Percentiles rank a stretch among this genome's conserved stretches.
phyloP scores from a whole-genome alignment of 2,329 filamentous ascomycete genomes.

The Blastomyces gilchristii region DNA sequence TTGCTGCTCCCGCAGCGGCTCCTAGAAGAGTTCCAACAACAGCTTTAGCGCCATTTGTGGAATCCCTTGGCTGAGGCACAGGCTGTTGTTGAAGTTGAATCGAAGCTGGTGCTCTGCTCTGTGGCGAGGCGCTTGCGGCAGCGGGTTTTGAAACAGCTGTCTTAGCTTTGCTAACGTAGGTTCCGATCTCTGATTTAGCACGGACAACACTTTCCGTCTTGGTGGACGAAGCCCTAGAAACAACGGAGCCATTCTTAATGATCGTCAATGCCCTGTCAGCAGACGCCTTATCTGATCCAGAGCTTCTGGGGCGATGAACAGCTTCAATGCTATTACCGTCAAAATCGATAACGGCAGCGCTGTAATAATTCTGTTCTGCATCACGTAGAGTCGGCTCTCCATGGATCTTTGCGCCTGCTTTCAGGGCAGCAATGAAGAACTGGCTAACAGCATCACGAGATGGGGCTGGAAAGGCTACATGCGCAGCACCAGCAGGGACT shows the following conservation, averaged over 20 bases:
- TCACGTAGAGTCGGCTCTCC: conserved; percentile 47
- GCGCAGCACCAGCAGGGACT: conserved; percentile 44
- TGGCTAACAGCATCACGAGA: conserved; percentile 55
- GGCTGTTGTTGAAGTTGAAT: conserved; percentile 21
- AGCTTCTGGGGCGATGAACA: conserved; percentile 41
- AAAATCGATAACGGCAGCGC: conserved; percentile 58
- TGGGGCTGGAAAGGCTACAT: conserved; percentile 59
- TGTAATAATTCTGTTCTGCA: conserved; percentile 48
- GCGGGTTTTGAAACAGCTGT: conserved; percentile 19
- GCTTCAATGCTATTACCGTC: conserved; percentile 80
- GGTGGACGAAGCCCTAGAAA: conserved; percentile 25
- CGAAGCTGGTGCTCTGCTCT: conserved; percentile 6
- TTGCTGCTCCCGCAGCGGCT: conserved; percentile 64
- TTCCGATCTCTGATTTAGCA: conserved; percentile 23
- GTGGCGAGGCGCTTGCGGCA: conserved; percentile 15
- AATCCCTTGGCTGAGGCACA: conserved; percentile 12
- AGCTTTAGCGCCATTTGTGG: conserved; percentile 43
- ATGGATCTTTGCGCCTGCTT: conserved; percentile 52
- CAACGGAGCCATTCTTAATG: conserved; percentile 30
- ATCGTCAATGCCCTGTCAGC: conserved; percentile 23
- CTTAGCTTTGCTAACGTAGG: conserved; percentile 20
- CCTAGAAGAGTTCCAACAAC: conserved; percentile 68
- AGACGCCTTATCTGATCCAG: conserved; percentile 24
- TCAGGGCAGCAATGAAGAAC: conserved; percentile 61
- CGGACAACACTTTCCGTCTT: conserved; percentile 25